These are phyloP conservation scores for Prunus yedoensis DNA, from an alignment of 331 rosid genomes.

Conservation along the genomic window DNA sequence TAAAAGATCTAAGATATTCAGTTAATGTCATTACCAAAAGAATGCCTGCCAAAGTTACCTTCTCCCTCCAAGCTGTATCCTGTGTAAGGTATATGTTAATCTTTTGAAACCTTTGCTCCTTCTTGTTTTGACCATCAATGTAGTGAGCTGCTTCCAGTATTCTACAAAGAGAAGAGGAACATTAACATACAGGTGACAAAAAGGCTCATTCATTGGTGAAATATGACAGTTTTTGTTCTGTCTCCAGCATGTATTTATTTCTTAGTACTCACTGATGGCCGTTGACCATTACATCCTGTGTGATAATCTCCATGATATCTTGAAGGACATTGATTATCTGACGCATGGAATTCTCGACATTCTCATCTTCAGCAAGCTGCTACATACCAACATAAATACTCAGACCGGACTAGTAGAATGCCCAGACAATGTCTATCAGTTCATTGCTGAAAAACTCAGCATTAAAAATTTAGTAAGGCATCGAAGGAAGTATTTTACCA, in stretches of 20 bases:
- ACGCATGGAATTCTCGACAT: slow-evolving; percentile 27
- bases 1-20: slow-evolving; percentile 19
- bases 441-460: slow-evolving; percentile 10
- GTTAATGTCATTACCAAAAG: slow-evolving; percentile 5
- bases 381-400: slow-evolving; percentile 23
- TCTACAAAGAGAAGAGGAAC: slow-evolving; percentile 49
- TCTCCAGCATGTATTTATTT: slow-evolving; percentile 8
- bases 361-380: slow-evolving; percentile 55
- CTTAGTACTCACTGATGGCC: slow-evolving; percentile 60
- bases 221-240: slow-evolving; percentile 2
- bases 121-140: slow-evolving; percentile 21
- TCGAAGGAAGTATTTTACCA: slow-evolving; percentile 49
- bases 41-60: slow-evolving; percentile 46
- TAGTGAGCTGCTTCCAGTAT: slow-evolving; percentile 36
- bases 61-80: slow-evolving; percentile 58
- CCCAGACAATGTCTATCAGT: slow-evolving; percentile 2
- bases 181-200: slow-evolving; percentile 24
- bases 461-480: slow-evolving; percentile 14
- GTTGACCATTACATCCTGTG: slow-evolving; percentile 73
- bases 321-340: slow-evolving; percentile 85
- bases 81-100: slow-evolving; percentile 33
- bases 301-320: slow-evolving; percentile 89
- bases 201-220: slow-evolving; percentile 1
- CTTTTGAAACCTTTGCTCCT: slow-evolving; percentile 68
- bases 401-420: slow-evolving; percentile 13